Base-by-base conservation (phyloP, 306 rosid species). In the Begonia fuchsioides region DNA sequence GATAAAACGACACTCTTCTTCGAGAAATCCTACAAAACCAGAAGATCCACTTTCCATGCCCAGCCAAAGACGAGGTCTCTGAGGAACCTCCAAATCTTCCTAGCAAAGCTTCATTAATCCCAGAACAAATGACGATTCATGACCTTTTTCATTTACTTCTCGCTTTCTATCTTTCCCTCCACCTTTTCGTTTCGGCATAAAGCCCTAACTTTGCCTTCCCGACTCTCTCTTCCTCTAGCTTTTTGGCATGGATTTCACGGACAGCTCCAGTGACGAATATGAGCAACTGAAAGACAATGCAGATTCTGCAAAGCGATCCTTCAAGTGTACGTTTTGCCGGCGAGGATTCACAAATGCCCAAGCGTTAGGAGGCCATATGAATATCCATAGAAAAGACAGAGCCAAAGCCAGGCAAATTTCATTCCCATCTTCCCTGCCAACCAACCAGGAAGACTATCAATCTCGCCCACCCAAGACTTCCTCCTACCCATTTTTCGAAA, bases 331-430 rank as follows among this genome's bases (percentile, higher is more conserved):
- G 53, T 92, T 75, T 56, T 90, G 98, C 70, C 76, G 26, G 68
- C 74, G 87, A n/a, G 98, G 98, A 8, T 90, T 90, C 77, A 85
- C 95, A 20, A 85, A 85, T 49, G 98, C 98, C 3, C 98, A 85
- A 38, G 95, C 95, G 13, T 58, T 90, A 49, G 98, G 98, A 7
- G 98, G 97, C 18, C 97, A 88, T 17, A 88, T 88, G 97, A 90
- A 90, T 47, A 84, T 90, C 14, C 97, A 90, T 53, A 61, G 98
- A 46, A 90, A 71, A 48, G 94, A 90, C 45, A 61, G 83, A 46
- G 94, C 93, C 64, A 82, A 75, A 32, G 69, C 75, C 56, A 84
- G 75, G 49, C 43, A 43, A 17, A 15, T 55, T 5, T 8, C 11
- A 39, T 38, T 13, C 35, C 46, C 61, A 26, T 32, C 44, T 35